phyloP scores from a whole-genome alignment of 176 grass and related monocot species.

The Raddia distichophylla region DNA sequence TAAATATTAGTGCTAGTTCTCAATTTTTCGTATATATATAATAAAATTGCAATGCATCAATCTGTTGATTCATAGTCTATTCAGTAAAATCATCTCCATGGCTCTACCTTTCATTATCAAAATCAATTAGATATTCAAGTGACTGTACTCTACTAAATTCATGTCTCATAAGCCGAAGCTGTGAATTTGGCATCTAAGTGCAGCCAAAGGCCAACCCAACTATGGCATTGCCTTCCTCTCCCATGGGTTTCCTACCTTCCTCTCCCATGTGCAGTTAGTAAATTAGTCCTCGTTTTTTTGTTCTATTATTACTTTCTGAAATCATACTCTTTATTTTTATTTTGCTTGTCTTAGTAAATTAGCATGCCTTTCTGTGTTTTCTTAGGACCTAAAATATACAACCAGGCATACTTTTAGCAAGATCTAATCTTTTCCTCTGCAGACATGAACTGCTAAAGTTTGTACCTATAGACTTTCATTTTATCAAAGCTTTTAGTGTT shows the following conservation, averaged over 20 bases:
- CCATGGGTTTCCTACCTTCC: neutral
- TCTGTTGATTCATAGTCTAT: neutral
- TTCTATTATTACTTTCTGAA: neutral
- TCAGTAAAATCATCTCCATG: neutral
- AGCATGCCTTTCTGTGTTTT: neutral
- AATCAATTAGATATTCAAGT: too few relatives aligned
- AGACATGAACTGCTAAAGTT: neutral
- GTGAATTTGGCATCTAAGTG: neutral
- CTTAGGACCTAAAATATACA: slow-evolving; percentile 17
- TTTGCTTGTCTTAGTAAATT: neutral
- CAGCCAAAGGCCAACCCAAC: neutral
- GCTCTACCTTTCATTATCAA: neutral
- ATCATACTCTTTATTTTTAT: neutral
- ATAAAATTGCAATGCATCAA: slow-evolving; percentile 10
- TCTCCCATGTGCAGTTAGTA: too few relatives aligned
- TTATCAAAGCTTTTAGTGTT: slow-evolving; percentile 11
- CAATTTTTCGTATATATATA: neutral
- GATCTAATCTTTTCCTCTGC: neutral
- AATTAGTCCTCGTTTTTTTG: neutral
- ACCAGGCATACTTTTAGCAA: neutral
- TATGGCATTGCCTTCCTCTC: neutral
- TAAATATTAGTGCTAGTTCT: neutral
- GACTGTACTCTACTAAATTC: neutral
- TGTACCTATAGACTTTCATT: neutral
- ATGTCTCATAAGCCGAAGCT: neutral